Base-by-base conservation (phyloP, 371 early-diverging fungal genomes). In the Rhizomucor miehei region DNA sequence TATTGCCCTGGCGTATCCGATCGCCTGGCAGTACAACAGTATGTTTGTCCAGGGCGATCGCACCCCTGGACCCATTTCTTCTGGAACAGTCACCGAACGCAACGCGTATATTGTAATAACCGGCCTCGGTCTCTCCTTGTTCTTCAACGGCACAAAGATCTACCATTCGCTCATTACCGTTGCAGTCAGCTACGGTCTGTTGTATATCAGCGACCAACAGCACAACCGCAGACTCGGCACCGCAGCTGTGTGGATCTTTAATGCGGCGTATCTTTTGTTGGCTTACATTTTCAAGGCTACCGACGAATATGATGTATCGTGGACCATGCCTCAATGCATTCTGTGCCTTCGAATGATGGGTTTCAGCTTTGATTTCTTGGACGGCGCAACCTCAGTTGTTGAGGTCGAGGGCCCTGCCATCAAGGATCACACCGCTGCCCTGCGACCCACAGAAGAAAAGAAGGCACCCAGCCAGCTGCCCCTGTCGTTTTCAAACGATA, bases 271-370 rank as follows among this genome's bases (percentile, higher is more conserved):
- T 56, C 59, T 88, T 16, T 52, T 88, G 50, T 38, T 59, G 1
- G 82, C 81, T 0, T 88, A 88, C 66, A 71, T 73, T 52, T 73
- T 59, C 45, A 73, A 73, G 34, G 66, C 77, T 12, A 75, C 80
- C 13, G 82, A 80, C 44, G 84, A 73, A 0, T 88, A 88, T 48
- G 86, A 85, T 56, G 73, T 89, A 48, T 74, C 80, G 54, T 89
- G 86, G 79, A 86, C 88, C 5, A 88, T 87, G 79, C 77, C 86
- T 16, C 87, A 88, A 58, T 89, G 87, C 52, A 82, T 90, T 5
- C 70, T 89, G 19, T 85, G 85, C 54, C 67, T 90, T 29, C 79
- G 88, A 41, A 60, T 90, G 66, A 89, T 90, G 69, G 89, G 88
- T 0, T 84, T 86, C 55, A 82, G 75, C 17, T 75, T 85, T 65